These are phyloP conservation scores for Colletotrichum sansevieriae DNA, from an alignment of 2,329 filamentous ascomycete species.

Conservation along the genomic window DNA sequence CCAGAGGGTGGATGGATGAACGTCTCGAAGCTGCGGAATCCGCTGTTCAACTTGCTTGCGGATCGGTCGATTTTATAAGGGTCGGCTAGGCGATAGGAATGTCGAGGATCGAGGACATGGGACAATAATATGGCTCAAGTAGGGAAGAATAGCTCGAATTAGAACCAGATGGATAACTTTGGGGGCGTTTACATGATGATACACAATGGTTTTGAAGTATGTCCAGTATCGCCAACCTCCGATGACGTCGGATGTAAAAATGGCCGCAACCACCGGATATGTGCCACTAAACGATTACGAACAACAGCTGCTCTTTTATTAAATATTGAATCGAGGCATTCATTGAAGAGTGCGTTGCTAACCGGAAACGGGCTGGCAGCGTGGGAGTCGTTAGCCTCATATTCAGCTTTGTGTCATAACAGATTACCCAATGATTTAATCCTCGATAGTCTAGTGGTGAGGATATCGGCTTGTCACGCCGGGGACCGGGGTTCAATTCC, in stretches of 20 bases:
- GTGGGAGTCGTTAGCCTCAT: neutral
- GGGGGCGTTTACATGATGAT: no score
- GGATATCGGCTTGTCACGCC: constrained; percentile 17
- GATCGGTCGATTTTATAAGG: constrained; percentile 43
- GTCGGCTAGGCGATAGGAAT: neutral
- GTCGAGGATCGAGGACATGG: neutral
- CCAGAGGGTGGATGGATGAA: constrained; percentile 79
- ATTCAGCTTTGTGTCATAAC: neutral
- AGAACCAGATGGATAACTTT: no score
- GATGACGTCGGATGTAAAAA: no score
- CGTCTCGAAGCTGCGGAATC: constrained; percentile 63
- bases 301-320: no score
- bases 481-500: constrained; percentile 22
- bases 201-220: no score
- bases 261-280: no score
- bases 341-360: neutral
- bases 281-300: no score
- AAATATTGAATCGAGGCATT: no score
- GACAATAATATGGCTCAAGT: no score
- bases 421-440: neutral
- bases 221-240: no score
- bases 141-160: no score
- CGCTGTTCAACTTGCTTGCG: constrained; percentile 61
- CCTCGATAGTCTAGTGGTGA: constrained; percentile 23
- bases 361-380: neutral